phyloP scores from a whole-genome alignment of 2,329 filamentous ascomycete genomes.

The Monosporascus cannonballus region DNA sequence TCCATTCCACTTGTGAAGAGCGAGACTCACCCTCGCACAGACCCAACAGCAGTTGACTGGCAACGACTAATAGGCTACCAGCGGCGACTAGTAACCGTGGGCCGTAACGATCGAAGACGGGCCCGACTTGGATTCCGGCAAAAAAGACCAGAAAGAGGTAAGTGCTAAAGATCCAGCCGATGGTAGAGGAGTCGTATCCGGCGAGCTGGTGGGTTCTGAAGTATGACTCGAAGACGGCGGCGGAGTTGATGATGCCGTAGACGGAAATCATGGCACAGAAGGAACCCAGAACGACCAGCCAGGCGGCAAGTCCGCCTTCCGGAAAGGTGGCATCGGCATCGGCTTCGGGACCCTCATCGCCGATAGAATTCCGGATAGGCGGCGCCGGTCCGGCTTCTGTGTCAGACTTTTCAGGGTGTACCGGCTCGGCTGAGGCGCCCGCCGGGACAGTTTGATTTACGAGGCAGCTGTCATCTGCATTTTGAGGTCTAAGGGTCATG shows the following conservation, averaged over 20 bases:
- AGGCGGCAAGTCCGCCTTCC: constrained; percentile 66
- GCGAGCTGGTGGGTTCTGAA: constrained; percentile 65
- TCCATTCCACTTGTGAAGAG: too few relatives aligned
- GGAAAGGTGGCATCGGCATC: constrained; percentile 45
- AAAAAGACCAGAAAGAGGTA: constrained; percentile 80
- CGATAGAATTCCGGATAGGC: not conserved
- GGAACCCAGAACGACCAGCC: constrained; percentile 72
- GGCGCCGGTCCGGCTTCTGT: not conserved
- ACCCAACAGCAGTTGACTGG: constrained; percentile 61
- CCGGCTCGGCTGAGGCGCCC: constrained; percentile 12
- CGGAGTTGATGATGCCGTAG: constrained; percentile 67
- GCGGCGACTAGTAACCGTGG: constrained; percentile 59
- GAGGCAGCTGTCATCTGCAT: constrained; percentile 25
- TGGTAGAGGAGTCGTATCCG: constrained; percentile 58
- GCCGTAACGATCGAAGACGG: constrained; percentile 72
- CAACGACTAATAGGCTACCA: constrained; percentile 57
- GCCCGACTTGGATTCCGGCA: constrained; percentile 74
- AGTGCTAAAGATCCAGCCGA: constrained; percentile 83
- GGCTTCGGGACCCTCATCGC: not conserved
- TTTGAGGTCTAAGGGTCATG: constrained; percentile 14
- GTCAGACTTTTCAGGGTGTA: constrained; percentile 12
- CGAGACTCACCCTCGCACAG: constrained; percentile 49
- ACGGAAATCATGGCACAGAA: constrained; percentile 66
- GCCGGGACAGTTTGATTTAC: constrained; percentile 24
- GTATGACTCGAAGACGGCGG: constrained; percentile 76